Base-by-base conservation (phyloP, 2,329 filamentous ascomycete genomes). In the Cladosporium sp. region DNA sequence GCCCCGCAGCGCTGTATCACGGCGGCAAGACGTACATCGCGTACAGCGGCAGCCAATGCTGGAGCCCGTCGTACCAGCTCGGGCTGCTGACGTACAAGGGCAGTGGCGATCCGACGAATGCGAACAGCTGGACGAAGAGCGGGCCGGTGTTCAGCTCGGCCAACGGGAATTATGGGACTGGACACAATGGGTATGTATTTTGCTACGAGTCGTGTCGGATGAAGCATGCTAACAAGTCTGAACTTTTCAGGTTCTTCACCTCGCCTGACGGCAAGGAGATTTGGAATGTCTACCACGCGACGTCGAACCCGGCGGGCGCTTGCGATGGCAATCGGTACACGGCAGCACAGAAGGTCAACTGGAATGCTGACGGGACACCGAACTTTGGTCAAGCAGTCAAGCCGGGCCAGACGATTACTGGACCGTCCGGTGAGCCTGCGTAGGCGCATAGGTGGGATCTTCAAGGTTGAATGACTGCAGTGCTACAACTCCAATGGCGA, bases 211-310 rank as follows among this genome's bases (percentile, higher is more conserved):
- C n/a, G n/a, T n/a, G n/a, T n/a, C n/a, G n/a, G n/a, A n/a, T n/a
- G n/a, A n/a, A n/a, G n/a, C n/a, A n/a, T n/a, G n/a, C n/a, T n/a
- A n/a, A n/a, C n/a, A n/a, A n/a, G n/a, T n/a, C n/a, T n/a, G 44
- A 44, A 40, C 59, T 53, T 11, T 59, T n/a, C n/a, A 84, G 83
- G 2, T 87, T 88, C 78, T 87, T 88, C 75, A 77, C 74, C 31
- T 86, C 83, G 67, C 84, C 85, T 0, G 84, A 87, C 67, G 83
- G 80, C 3, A 81, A 75, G 0, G 79, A 87, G 73, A 83, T 80
- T 2, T 87, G 81, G 81, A 85, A 84, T 61, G 81, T 84, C 0
- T 87, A 84, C 72, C 84, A 87, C 68, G 85, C 85, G 0, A 86
- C 84, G 0, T 75, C 78, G 1, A 82, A 80, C 66, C 75, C 78